Conservation (phyloP, 2,329 filamentous ascomycete species). For the Epichloe sibirici region DNA sequence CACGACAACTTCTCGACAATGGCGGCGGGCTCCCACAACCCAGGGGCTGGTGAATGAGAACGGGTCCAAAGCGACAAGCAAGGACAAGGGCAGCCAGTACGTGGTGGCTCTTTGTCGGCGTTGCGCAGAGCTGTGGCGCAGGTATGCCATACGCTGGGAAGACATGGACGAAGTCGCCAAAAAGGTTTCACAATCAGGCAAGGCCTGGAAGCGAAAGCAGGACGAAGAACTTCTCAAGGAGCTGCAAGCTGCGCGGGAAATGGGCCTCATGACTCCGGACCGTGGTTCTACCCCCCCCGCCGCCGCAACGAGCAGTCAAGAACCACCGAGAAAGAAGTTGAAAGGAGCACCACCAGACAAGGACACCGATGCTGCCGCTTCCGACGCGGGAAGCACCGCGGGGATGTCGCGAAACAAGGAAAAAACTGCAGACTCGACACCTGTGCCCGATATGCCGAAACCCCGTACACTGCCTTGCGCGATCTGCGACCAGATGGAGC, state of each 20-base stretch:
- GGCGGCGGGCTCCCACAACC: constrained; percentile 77
- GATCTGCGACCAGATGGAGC: constrained; percentile 66
- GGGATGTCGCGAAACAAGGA: constrained; percentile 47
- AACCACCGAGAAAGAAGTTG: constrained; percentile 54
- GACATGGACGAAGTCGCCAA: constrained; percentile 83
- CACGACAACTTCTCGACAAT: constrained; percentile 70
- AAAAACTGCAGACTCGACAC: constrained; percentile 40
- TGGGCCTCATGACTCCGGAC: constrained; percentile 31
- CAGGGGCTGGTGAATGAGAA: constrained; percentile 57
- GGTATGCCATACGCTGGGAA: constrained; percentile 93
- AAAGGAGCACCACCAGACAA: constrained; percentile 40
- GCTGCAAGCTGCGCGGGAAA: constrained; percentile 51
- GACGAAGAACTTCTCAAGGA: constrained; percentile 85
- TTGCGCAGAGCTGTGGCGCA: constrained; percentile 87
- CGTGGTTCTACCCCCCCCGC: constrained; percentile 25
- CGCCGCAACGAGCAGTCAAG: constrained; percentile 20
- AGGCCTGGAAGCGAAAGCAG: constrained; percentile 76
- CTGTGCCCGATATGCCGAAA: constrained; percentile 64
- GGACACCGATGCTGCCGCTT: constrained; percentile 33
- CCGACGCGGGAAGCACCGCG: constrained; percentile 31
- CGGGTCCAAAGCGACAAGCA: constrained; percentile 43
- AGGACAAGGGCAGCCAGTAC: constrained; percentile 65
- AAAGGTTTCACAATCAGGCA: constrained; percentile 68
- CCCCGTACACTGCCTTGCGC: constrained; percentile 72
- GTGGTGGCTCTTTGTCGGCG: constrained; percentile 78